Evolutionary conservation across 176 grass and related monocot genomes (phyloP).

Genomic region (Elymus sibiricus): DNA sequence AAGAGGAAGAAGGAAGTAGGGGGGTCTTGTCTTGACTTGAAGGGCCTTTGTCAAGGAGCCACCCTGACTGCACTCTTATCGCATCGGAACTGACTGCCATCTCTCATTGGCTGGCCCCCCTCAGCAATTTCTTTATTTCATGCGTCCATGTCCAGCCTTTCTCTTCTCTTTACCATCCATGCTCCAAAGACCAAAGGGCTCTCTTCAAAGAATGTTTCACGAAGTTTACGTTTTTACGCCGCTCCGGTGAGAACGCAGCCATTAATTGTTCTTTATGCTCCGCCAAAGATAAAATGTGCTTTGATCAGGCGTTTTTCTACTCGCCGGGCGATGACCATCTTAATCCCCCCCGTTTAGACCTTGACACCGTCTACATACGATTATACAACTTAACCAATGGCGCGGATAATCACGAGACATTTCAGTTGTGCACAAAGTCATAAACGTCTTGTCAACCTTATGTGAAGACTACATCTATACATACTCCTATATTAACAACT

Average conservation of each 20-base stretch:
- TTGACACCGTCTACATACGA: neutral
- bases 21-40: conserved; percentile 41
- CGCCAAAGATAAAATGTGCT: neutral
- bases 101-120: conserved; percentile 29
- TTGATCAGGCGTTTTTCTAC: neutral
- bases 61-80: conserved; percentile 44
- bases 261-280: neutral
- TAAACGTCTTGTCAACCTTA: neutral
- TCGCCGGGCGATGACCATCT: neutral
- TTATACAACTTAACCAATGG: neutral
- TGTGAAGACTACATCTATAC: neutral
- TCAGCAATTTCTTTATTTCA: conserved; percentile 33
- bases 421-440: neutral
- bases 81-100: conserved; percentile 50
- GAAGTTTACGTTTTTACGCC: neutral
- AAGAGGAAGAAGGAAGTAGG: neutral
- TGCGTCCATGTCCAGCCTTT: conserved; percentile 8
- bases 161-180: neutral
- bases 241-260: neutral
- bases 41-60: conserved; percentile 39
- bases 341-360: conserved; percentile 13
- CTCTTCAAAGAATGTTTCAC: neutral
- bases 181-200: neutral
- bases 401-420: neutral
- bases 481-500: neutral